Evolutionary conservation across 164 flowering plant genomes (phyloP).

Genomic region (Santalum album): DNA sequence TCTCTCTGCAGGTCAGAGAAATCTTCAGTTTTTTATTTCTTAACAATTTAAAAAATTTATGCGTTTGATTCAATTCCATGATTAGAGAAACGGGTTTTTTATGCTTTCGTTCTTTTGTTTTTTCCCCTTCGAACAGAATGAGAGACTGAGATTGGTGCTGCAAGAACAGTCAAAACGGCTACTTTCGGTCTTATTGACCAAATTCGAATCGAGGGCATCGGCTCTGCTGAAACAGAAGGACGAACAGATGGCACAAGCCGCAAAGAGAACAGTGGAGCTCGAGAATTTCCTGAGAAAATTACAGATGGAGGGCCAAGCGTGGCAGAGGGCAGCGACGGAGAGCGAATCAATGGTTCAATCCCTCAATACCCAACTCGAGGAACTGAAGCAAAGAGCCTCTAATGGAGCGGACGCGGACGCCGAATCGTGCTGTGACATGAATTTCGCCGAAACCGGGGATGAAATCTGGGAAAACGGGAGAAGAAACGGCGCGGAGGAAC

Average conservation of each 20-base stretch:
- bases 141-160: not conserved
- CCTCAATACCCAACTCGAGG: conserved; percentile 36
- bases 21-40: no score
- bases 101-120: no score
- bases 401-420: conserved; percentile 25
- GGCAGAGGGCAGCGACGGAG: conserved; percentile 60
- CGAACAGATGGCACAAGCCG: conserved; percentile 33
- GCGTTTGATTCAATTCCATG: no score
- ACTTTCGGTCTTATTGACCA: not conserved
- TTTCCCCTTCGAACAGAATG: not conserved
- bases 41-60: no score
- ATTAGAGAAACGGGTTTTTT: no score
- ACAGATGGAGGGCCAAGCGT: conserved; percentile 36
- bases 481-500: not conserved
- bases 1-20: conserved; percentile 17
- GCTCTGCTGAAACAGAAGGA: conserved; percentile 35
- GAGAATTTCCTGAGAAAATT: conserved; percentile 23
- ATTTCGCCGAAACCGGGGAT: not conserved
- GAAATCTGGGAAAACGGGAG: conserved; percentile 4
- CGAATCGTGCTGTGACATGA: conserved; percentile 47
- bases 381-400: conserved; percentile 25
- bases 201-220: not conserved
- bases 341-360: conserved; percentile 43
- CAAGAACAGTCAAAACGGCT: not conserved
- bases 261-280: conserved; percentile 25